Percentiles rank a stretch among this genome's conserved stretches.
phyloP scores from a whole-genome alignment of 805 yeast species.

The Metschnikowia kofuensis region DNA sequence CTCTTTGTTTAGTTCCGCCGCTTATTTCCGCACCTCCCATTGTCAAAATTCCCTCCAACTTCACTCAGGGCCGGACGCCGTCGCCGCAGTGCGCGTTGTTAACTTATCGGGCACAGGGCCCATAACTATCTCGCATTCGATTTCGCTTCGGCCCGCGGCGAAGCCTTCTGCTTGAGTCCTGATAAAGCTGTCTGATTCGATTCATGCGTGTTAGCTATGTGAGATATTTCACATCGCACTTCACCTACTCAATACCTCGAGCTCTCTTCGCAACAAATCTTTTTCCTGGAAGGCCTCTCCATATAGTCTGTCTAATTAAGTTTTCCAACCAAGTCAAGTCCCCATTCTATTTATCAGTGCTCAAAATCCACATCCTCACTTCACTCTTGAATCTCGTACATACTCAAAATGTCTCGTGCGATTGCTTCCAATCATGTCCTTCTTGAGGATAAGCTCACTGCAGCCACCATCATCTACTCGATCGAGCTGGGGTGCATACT shows the following conservation, averaged over 20 bases:
- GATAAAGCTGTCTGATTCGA: background rate
- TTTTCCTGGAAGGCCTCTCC: too few relatives aligned
- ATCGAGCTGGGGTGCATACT: slow-evolving; percentile 50
- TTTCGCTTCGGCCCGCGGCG: slow-evolving; percentile 9
- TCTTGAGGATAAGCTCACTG: slow-evolving; percentile 40
- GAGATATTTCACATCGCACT: background rate
- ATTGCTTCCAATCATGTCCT: slow-evolving; percentile 60
- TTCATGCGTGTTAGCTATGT: background rate
- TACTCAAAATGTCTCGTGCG: slow-evolving; percentile 52
- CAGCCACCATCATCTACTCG: slow-evolving; percentile 69
- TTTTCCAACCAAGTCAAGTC: too few relatives aligned
- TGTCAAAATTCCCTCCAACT: background rate
- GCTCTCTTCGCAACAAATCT: too few relatives aligned
- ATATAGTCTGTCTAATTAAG: too few relatives aligned
- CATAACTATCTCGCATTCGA: background rate
- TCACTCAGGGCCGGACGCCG: background rate
- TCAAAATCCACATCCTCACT: background rate
- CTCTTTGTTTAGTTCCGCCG: background rate
- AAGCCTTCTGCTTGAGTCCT: background rate
- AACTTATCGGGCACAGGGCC: slow-evolving; percentile 3
- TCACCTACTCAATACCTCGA: background rate
- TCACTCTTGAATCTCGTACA: too few relatives aligned
- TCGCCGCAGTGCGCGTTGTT: background rate
- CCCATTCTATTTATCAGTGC: background rate
- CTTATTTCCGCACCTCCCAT: background rate